These are phyloP conservation scores for Tetradesmus obliquus DNA, from an alignment of 139 green algal species.

Conservation along the genomic window DNA sequence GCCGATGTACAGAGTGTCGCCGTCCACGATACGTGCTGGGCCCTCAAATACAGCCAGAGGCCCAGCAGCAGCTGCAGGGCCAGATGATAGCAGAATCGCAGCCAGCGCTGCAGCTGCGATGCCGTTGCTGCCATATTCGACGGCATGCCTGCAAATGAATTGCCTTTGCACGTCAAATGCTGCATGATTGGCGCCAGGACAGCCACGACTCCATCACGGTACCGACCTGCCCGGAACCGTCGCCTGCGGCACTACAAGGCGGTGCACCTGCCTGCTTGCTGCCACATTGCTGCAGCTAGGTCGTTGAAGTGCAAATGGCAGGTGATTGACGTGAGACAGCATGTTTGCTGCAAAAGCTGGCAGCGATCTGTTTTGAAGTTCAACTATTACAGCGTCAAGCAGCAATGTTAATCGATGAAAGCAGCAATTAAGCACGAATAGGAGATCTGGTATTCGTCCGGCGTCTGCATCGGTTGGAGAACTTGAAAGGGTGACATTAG, in stretches of 20 bases:
- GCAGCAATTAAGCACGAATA: too few species aligned
- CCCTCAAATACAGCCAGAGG: constrained; percentile 51
- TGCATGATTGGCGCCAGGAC: background rate
- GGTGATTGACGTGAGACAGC: background rate
- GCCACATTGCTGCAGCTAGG: background rate
- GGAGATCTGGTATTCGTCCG: background rate
- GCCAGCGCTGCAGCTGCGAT: constrained; percentile 19
- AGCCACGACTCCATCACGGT: background rate
- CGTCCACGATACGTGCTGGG: constrained; percentile 68
- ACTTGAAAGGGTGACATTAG: background rate
- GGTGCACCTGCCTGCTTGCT: background rate
- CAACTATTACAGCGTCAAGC: too few species aligned
- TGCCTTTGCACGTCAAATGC: background rate
- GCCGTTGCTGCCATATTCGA: background rate
- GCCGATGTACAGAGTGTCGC: constrained; percentile 77
- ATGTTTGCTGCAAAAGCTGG: background rate
- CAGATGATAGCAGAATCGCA: constrained; percentile 11
- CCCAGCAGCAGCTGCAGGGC: background rate
- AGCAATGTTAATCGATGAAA: too few species aligned
- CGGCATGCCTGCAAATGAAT: too few species aligned
- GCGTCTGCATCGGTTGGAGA: background rate
- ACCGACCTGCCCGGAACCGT: background rate
- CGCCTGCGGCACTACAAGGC: background rate
- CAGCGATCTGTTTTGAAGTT: background rate
- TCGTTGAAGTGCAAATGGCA: too few species aligned